Percentiles rank a stretch among this genome's conserved stretches.
phyloP scores from a whole-genome alignment of 2,329 filamentous ascomycete species.

The Beauveria brongniartii region DNA sequence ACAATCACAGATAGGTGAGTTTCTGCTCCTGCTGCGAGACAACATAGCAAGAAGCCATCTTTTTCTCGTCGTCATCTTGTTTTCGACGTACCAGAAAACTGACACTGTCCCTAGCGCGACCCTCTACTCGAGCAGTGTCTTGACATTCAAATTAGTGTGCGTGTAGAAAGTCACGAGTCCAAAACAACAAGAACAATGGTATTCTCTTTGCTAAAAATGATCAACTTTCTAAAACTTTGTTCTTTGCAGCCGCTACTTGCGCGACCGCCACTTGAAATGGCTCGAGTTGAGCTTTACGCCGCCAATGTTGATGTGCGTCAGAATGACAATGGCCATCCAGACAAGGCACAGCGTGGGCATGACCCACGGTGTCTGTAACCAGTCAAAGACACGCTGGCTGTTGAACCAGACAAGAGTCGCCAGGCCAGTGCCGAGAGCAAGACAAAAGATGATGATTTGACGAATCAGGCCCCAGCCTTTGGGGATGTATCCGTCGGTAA shows the following conservation, averaged over 20 bases:
- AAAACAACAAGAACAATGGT: not conserved
- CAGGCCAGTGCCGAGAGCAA: conserved; percentile 24
- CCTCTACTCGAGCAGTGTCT: no score
- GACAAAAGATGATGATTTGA: conserved; percentile 20
- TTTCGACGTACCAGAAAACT: no score
- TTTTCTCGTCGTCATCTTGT: no score
- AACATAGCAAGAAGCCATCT: no score
- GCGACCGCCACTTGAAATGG: conserved; percentile 3
- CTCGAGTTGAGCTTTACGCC: conserved; percentile 13
- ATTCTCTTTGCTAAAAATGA: not conserved
- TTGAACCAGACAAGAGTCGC: conserved; percentile 20
- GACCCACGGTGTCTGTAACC: conserved; percentile 24
- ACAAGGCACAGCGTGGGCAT: conserved; percentile 27
- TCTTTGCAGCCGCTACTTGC: not conserved
- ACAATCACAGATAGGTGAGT: no score
- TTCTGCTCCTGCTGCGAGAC: no score
- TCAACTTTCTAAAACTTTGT: not conserved
- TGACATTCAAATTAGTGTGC: no score
- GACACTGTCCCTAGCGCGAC: no score
- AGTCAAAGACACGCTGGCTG: conserved; percentile 12
- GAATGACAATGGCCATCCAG: conserved; percentile 23
- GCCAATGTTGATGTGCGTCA: conserved; percentile 21
- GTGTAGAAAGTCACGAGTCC: no score
- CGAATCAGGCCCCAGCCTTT: conserved; percentile 26
- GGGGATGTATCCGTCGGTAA: conserved; percentile 23